Evolutionary conservation across 2,329 filamentous ascomycete genomes (phyloP), one percentile per base, ranked within the genome.

Genomic region (Lasiodiplodia gonubiensis): DNA sequence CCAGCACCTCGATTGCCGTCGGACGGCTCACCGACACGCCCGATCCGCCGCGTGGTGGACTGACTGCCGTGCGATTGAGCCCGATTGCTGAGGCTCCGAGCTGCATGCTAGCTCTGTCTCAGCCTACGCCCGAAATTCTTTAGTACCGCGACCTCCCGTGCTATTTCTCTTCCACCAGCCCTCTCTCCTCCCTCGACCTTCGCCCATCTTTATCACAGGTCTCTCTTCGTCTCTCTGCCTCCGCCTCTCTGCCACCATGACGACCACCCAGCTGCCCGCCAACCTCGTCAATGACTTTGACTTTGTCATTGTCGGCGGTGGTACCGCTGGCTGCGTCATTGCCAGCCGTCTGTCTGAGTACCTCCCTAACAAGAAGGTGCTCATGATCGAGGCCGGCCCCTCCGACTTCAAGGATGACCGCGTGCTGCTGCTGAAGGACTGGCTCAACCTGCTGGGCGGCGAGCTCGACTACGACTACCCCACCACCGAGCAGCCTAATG

Each of bases 401-500:
- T 94, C 91, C 77, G 93, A 97, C 80, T 95, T 90, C 80, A 91
- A 91, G 84, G 91, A 97, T 79, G 90, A 95, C 79, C 88, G 92
- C 67, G 93, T 97, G 54, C 86, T 97, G 61, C 89, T 94, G 73
- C 86, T 97, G 72, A 93, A 93, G 76, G 89, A 96, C 80, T 97
- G 93, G 93, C 84, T 97, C 70, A 88, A 86, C 71, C 84, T 97
- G 61, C 88, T 97, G 33, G 93, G 93, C 70, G 92, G 92, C 75
- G 79, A 97, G 76, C 86, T 97, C 69, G 93, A 97, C 82, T 97
- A 94, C 80, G 93, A 97, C 80, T 97, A 97, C 80, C 88, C 88
- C 74, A 97, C 93, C 39, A 92, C 89, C 57, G 92, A 96, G 81
- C 93, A 97, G 83, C 93, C 93, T 70, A 95, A 81, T 87, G 92